Evolutionary conservation across 2,329 filamentous ascomycete species (phyloP).

Genomic region (Colletotrichum zoysiae): DNA sequence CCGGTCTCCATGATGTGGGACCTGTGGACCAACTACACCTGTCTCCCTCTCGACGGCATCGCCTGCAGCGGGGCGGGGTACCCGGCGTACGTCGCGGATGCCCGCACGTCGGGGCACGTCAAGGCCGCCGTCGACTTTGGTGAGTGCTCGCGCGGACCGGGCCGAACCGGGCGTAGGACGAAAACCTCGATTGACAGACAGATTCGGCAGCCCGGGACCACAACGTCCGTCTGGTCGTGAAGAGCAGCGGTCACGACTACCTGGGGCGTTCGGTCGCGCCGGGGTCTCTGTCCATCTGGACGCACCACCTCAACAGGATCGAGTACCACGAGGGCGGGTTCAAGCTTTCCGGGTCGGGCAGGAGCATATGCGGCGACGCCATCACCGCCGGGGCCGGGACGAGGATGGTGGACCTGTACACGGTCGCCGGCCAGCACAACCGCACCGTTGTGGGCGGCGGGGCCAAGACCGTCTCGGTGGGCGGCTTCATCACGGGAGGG

Average conservation of each 20-base stretch:
- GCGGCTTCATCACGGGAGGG: constrained; percentile 72
- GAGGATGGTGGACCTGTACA: constrained; percentile 63
- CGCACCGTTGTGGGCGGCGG: constrained; percentile 67
- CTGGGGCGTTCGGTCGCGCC: constrained; percentile 60
- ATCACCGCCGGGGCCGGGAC: constrained; percentile 67
- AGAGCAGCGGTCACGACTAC: constrained; percentile 59
- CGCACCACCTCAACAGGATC: constrained; percentile 53
- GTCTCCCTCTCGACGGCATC: constrained; percentile 55
- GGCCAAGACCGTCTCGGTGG: constrained; percentile 67
- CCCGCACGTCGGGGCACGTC: constrained; percentile 50
- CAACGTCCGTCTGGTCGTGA: constrained; percentile 58
- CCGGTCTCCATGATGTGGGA: constrained; percentile 54
- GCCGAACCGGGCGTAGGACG: no score
- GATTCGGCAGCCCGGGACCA: constrained; percentile 49
- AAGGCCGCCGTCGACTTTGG: constrained; percentile 58
- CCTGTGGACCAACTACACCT: constrained; percentile 64
- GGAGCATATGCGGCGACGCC: constrained; percentile 53
- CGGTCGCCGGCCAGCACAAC: constrained; percentile 57
- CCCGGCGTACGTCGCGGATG: constrained; percentile 53
- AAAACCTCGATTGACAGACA: constrained; percentile 45
- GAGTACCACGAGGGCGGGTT: constrained; percentile 18
- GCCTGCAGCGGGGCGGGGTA: constrained; percentile 53
- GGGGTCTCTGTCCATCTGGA: constrained; percentile 68
- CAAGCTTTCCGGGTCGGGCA: background rate
- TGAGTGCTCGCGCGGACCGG: constrained; percentile 41